Percentiles rank a stretch among this genome's conserved stretches.
Conservation (phyloP, 1,139 yeast species). For the Neolecta irregularis region DNA sequence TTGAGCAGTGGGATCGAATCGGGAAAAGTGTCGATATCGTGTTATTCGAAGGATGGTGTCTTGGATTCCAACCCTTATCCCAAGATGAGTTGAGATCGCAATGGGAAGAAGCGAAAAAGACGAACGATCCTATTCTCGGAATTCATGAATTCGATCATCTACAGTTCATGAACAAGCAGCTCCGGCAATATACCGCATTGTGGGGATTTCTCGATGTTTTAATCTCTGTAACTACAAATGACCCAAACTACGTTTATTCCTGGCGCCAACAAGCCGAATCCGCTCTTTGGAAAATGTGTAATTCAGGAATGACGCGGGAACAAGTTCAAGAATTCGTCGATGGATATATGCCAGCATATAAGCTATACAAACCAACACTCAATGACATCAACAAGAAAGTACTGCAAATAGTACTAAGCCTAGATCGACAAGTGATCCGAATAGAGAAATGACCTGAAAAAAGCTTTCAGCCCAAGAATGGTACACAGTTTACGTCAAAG, state of each 20-base stretch:
- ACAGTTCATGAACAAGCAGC: conserved; percentile 16
- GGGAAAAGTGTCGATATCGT: conserved; percentile 38
- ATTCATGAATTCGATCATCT: conserved; percentile 23
- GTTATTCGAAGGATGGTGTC: conserved; percentile 88
- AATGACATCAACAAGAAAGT: no score
- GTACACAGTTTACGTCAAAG: no score
- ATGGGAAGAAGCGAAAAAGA: conserved; percentile 14
- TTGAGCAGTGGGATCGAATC: conserved; percentile 28
- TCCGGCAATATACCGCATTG: conserved; percentile 36
- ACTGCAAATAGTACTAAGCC: no score
- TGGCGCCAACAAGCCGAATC: conserved; percentile 89
- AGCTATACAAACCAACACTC: conserved; percentile 45
- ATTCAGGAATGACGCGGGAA: conserved; percentile 65
- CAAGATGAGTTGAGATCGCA: conserved; percentile 20
- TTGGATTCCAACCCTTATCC: conserved; percentile 47
- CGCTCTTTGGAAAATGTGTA: conserved; percentile 35
- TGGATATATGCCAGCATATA: conserved; percentile 77
- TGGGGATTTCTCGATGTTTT: conserved; percentile 49
- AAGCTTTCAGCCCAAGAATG: no score
- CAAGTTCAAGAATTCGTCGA: conserved; percentile 55
- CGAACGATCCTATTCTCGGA: conserved; percentile 1
- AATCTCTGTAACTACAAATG: conserved; percentile 45
- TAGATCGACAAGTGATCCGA: no score
- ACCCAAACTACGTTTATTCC: conserved; percentile 45
- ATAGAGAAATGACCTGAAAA: no score